Evolutionary conservation across 2,329 filamentous ascomycete species (phyloP), one percentile per base, ranked within the genome.

Genomic region (Fusarium secorum): DNA sequence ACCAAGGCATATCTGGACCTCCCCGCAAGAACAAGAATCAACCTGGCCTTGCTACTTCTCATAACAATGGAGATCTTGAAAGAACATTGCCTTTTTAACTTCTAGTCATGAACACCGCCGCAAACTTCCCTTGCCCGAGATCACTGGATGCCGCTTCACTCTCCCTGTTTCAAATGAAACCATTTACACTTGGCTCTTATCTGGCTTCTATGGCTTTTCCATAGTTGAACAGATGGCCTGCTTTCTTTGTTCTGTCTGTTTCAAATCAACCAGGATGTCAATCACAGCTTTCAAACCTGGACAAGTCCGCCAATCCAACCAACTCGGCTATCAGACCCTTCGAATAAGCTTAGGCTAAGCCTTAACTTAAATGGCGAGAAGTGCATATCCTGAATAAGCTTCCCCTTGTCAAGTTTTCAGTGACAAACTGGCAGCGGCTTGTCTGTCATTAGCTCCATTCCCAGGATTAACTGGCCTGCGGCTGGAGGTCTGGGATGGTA

Each of bases 291-390:
- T 42, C 45, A 38, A 32, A 39, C 38, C 38, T 55, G 22, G 53
- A 54, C 68, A 66, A 66, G 20, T 42, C 71, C 72, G 51, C 68
- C 65, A 66, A 70, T 68, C 56, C 49, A 24, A 54, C 26, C 52
- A 46, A 32, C 35, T 38, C 41, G 48, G 46, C 58, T 57, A 39
- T 33, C 58, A 44, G 52, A 56, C 52, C 55, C 42, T 61, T 64
- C 56, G 38, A 66, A 68, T 53, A 68, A 61, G 46, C 60, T 60
- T 41, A n/a, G 15, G 48, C 33, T 56, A 58, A 60, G 62, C n/a
- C 48, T 54, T 53, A 33, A 58, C 59, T 51, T 32, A 41, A 61
- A 49, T 44, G 24, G 35, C 52, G 56, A 65, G 45, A 61, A 57
- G 59, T 41, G 33, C 13, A 42, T 36, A 58, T 24, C 32, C 39